Conservation (phyloP, 2,329 filamentous ascomycete genomes). For the Colletotrichum tropicale region DNA sequence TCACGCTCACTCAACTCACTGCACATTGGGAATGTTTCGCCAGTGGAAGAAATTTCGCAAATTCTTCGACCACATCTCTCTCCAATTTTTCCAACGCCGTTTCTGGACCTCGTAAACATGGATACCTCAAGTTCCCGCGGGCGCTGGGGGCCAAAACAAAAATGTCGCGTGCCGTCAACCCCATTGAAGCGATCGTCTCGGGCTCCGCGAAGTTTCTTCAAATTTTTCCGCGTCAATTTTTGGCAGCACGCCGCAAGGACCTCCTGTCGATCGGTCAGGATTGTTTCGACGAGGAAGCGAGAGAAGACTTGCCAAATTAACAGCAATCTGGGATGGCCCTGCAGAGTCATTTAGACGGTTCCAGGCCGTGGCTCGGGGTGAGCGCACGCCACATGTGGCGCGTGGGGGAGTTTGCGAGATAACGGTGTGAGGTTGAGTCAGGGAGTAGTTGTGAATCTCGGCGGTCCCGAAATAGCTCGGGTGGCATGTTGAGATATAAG, state of each 20-base stretch:
- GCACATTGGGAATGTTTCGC: neutral
- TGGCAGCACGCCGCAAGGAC: neutral
- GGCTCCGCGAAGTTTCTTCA: neutral
- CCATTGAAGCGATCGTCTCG: neutral
- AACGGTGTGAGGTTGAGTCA: neutral
- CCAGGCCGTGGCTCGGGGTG: neutral
- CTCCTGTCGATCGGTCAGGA: neutral
- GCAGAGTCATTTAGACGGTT: neutral
- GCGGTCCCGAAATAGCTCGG: neutral
- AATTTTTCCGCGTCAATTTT: neutral
- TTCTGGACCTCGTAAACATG: neutral
- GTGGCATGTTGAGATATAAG: neutral
- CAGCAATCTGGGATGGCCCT: neutral
- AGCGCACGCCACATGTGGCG: neutral
- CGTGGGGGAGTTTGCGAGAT: neutral
- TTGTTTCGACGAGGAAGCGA: neutral
- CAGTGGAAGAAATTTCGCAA: neutral
- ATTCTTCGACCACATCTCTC: neutral
- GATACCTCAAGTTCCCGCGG: accelerated
- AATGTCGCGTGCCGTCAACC: neutral
- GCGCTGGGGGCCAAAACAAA: neutral
- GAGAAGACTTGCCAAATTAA: neutral
- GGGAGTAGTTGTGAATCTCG: neutral
- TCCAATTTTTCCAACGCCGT: neutral
- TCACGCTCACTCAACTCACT: neutral